Conservation (phyloP, 306 rosid genomes). For the Myrica gale region DNA sequence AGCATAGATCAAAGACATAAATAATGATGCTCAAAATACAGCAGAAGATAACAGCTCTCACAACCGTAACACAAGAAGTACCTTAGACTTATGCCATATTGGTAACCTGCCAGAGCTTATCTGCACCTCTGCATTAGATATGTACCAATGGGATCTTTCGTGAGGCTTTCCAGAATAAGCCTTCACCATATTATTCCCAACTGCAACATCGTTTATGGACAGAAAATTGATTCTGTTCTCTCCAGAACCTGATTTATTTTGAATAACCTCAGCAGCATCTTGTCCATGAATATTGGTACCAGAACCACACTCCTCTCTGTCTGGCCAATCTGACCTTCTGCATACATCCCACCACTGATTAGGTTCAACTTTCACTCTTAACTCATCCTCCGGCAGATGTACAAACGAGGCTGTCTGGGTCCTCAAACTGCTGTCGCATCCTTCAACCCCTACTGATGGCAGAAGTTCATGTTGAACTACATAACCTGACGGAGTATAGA, state of each 20-base stretch:
- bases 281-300: conserved; percentile 47
- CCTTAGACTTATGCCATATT: conserved; percentile 84
- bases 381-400: conserved; percentile 70
- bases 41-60: conserved; percentile 15
- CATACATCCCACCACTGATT: conserved; percentile 97
- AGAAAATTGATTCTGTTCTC: conserved; percentile 40
- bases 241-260: conserved; percentile 42
- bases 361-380: conserved; percentile 87
- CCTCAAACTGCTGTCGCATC: conserved; percentile 40
- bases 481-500: conserved; percentile 89
- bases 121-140: conserved; percentile 91
- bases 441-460: conserved; percentile 64
- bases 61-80: conserved; percentile 32
- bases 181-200: conserved; percentile 29
- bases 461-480: conserved; percentile 82
- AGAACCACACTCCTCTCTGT: conserved; percentile 55
- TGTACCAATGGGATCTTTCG: conserved; percentile 58
- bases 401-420: conserved; percentile 48
- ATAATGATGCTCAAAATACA: conserved; percentile 16
- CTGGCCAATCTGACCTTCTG: conserved; percentile 81
- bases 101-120: conserved; percentile 63
- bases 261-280: conserved; percentile 40
- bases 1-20: conserved; percentile 38
- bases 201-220: conserved; percentile 34
- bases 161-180: conserved; percentile 41